Evolutionary conservation across 805 yeast species (phyloP), one percentile per base, ranked within the genome.

Genomic region (Sungouiella thailandica): DNA sequence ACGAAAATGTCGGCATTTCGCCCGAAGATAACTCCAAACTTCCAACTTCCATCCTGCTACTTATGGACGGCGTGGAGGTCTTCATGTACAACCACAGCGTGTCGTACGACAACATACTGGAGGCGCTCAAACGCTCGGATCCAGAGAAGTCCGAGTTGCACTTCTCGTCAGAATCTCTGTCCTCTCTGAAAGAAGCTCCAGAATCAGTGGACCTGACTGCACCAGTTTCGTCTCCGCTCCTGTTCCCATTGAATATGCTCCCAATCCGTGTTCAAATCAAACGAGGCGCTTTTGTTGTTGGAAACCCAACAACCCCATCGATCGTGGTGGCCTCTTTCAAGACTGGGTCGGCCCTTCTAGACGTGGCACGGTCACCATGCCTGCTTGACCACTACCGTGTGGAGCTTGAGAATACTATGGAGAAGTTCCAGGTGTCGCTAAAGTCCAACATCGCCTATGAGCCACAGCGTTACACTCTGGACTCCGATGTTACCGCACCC

Each of bases 31-130:
- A 79, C 48, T 60, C 55, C 8, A 55, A 60, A 25, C 69, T 76
- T 2, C 83, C 83, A 2, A 61, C 80, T 7, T 62, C 87, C 25
- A 70, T 80, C 38, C 46, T 68, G 4, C 50, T 88, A 3, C 70
- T 73, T 14, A 57, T 83, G 7, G 82, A 79, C 32, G 98, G 98
- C 1, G 50, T 85, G 3, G 98, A 93, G 55, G 58, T 83, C 29
- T 93, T 88, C 53, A 61, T 83, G 36, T 90, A 84, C 57, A 93
- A 93, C 57, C 72, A 93, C 50, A 74, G 85, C 1, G 64, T 63
- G 8, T 89, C 95, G 0, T 93, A 83, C 57, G 89, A 85, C 27
- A 69, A 68, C 33, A 72, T 84, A 11, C 46, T 78, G 45, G 69
- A 71, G 14, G 43, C 54, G 12, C 50, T 71, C 13, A 48, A 54